Conservation (phyloP, 23 red algal genomes). For the Gracilaria gracilis region DNA sequence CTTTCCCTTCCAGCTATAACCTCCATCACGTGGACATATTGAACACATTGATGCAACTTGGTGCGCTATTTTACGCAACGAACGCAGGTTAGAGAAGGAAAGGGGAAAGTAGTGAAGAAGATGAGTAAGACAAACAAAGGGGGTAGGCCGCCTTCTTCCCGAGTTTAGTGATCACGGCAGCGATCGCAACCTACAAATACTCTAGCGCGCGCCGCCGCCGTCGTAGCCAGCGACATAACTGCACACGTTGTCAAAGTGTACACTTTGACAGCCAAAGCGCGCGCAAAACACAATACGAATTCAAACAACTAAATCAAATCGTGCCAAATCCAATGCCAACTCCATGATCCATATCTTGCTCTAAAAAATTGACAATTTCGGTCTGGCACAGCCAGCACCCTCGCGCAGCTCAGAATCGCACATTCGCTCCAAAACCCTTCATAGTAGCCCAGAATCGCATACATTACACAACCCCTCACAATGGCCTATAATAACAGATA, state of each 20-base stretch:
- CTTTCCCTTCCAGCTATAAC: too few species aligned
- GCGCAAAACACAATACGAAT: constrained; percentile 12
- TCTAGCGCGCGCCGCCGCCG: not conserved
- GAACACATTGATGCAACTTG: too few species aligned
- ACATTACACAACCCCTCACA: too few species aligned
- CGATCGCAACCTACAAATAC: constrained; percentile 14
- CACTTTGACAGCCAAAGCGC: not conserved
- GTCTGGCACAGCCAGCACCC: not conserved
- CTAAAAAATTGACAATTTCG: constrained; percentile 15
- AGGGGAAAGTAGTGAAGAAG: not conserved
- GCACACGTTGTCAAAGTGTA: not conserved
- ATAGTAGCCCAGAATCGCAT: too few species aligned
- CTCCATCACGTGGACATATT: too few species aligned
- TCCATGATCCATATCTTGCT: not conserved
- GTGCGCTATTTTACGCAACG: too few species aligned
- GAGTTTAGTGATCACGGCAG: not conserved
- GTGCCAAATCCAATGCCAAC: not conserved
- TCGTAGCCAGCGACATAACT: not conserved
- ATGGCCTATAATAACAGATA: not conserved
- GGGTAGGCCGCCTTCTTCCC: not conserved
- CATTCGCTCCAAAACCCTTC: too few species aligned
- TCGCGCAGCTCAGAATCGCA: not conserved
- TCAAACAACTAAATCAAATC: too few species aligned
- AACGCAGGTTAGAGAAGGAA: too few species aligned
- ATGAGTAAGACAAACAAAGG: not conserved